Evolutionary conservation across 108 stramenopile genomes (phyloP), one percentile per base, ranked within the genome.

Genomic region (Licmophora abbreviata): DNA sequence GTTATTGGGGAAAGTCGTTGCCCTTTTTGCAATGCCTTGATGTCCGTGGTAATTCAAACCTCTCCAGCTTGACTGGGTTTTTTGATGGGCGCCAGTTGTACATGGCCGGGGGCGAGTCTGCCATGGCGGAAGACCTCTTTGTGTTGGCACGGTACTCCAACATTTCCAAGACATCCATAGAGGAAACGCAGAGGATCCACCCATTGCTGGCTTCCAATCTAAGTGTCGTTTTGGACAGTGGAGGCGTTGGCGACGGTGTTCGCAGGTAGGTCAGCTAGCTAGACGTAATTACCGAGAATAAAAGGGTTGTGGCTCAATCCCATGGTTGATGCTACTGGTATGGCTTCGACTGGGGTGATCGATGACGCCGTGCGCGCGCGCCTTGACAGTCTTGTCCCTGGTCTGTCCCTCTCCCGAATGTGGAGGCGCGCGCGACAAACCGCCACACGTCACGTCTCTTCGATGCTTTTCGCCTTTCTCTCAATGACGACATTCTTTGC

Each of bases 71-170:
- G 52, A 80, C 86, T 2, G 79, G 76, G 14, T 77, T 81, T 72
- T 84, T 82, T 64, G 83, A 88, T 63, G 86, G 80, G 33, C 64
- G 86, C n/a, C 38, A 20, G 20, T 43, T 26, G 1, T 49, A 17
- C 18, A 35, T 41, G 62, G 34, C 17, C 14, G 17, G 18, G 49
- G 8, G 0, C 51, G 51, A 12, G 41, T n/a, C 0, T 1, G 11
- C 11, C 15, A 40, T 40, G 38, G 5, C 38, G 30, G 68, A 69
- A 44, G 48, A 68, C 3, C 62, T 88, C 29, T 73, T 76, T 44
- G 86, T 84, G 11, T 52, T 88, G 54, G 86, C 75, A n/a, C 66
- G 86, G 37, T 88, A 84, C 34, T 69, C 69, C 27, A 69, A 74
- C 14, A 53, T 88, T 21, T 52, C 68, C 48, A 67, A 77, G 20